Evolutionary conservation across 495 filamentous ascomycete species (phyloP).

Genomic region (Trichoderma reesei): DNA sequence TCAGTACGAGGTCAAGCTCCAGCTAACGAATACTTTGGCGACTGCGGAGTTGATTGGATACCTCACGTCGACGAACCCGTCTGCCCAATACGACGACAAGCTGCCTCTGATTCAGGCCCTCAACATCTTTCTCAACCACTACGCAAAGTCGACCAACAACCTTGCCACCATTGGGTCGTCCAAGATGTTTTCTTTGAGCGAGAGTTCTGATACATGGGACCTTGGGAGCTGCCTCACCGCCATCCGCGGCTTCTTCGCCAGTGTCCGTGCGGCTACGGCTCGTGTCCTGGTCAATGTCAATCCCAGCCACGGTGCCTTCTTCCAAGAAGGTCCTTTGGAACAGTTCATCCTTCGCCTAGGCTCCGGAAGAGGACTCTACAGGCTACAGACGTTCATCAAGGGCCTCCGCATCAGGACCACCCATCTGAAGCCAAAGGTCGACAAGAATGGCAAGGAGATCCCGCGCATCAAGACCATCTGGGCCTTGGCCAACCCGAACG

Average conservation of each 20-base stretch:
- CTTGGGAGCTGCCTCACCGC: conserved; percentile 38
- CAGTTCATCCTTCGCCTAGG: conserved; percentile 3
- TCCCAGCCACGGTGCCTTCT: conserved; percentile 23
- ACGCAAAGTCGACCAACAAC: conserved; percentile 16
- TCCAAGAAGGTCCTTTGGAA: conserved; percentile 16
- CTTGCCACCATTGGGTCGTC: conserved; percentile 17
- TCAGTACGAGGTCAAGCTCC: conserved; percentile 30
- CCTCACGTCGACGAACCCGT: conserved; percentile 34
- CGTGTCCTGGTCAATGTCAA: conserved; percentile 46
- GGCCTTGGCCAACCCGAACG: conserved; percentile 13
- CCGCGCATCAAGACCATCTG: neutral
- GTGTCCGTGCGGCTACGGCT: conserved; percentile 48
- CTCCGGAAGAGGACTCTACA: neutral
- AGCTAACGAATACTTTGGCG: conserved; percentile 29
- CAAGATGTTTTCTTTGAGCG: conserved; percentile 18
- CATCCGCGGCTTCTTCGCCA: conserved; percentile 46
- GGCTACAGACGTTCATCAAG: neutral
- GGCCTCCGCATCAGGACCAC: neutral
- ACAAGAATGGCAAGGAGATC: neutral
- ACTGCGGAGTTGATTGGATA: conserved; percentile 38
- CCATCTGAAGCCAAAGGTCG: neutral
- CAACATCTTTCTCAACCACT: conserved; percentile 27
- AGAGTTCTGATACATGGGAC: conserved; percentile 10
- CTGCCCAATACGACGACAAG: conserved; percentile 30
- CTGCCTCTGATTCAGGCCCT: conserved; percentile 24